Conservation (phyloP, 2,329 filamentous ascomycete species). For the Phyllosticta citriasiana region DNA sequence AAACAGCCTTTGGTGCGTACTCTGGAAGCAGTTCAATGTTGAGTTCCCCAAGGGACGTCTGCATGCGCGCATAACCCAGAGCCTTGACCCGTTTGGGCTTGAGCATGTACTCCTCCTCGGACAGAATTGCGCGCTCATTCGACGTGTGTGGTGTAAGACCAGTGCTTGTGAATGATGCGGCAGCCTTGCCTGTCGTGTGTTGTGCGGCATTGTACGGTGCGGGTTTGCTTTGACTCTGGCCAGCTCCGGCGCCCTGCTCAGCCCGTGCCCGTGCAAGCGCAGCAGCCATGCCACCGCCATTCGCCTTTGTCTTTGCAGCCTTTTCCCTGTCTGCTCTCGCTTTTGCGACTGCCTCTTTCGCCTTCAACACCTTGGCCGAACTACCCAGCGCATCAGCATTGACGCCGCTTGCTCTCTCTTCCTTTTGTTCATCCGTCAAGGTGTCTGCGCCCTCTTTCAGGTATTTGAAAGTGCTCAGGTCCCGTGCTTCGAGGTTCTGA, state of each 20-base stretch:
- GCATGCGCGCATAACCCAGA: slow-evolving; percentile 84
- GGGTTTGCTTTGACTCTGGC: slow-evolving; percentile 21
- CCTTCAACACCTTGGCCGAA: slow-evolving; percentile 72
- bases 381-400: slow-evolving; percentile 74
- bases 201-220: slow-evolving; percentile 73
- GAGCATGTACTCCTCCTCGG: slow-evolving; percentile 94
- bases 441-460: slow-evolving; percentile 66
- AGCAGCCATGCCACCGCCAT: slow-evolving; percentile 14
- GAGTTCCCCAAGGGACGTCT: slow-evolving; percentile 74
- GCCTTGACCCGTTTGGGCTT: slow-evolving; percentile 79
- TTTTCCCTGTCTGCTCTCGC: slow-evolving; percentile 61
- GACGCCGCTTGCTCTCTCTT: slow-evolving; percentile 57
- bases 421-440: slow-evolving; percentile 59
- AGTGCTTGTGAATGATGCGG: slow-evolving; percentile 91
- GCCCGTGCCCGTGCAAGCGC: slow-evolving; percentile 18
- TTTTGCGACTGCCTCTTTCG: slow-evolving; percentile 88
- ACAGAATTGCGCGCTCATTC: slow-evolving; percentile 72
- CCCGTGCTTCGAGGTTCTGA: slow-evolving; percentile 72
- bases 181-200: slow-evolving; percentile 83
- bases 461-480: slow-evolving; percentile 82
- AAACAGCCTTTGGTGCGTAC: slow-evolving; percentile 83
- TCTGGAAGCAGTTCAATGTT: slow-evolving; percentile 88
- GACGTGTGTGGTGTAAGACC: slow-evolving; percentile 88
- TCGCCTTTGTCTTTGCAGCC: slow-evolving; percentile 19
- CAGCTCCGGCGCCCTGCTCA: slow-evolving; percentile 11